Percentiles rank a stretch among this genome's conserved stretches.
Evolutionary conservation across 768 basidiomycete genomes (phyloP).

Genomic region (Phlegmacium glaucopus): DNA sequence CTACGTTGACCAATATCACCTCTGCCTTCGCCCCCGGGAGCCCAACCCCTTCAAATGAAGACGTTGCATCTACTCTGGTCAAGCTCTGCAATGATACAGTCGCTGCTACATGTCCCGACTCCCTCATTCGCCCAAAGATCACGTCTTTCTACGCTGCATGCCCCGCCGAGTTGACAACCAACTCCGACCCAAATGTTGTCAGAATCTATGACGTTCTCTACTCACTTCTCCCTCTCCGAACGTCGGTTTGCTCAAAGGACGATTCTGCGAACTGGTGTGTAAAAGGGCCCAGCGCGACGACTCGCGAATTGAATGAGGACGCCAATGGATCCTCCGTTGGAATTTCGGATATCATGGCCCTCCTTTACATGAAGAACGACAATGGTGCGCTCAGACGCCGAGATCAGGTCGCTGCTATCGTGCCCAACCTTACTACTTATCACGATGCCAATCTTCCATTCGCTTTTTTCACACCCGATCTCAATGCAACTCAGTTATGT

Average conservation of each 20-base stretch:
- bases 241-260: constrained; percentile 75
- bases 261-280: constrained; percentile 70
- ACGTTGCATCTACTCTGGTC: constrained; percentile 51
- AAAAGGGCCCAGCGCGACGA: constrained; percentile 37
- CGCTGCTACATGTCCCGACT: constrained; percentile 50
- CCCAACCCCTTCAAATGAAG: constrained; percentile 33
- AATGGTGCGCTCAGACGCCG: constrained; percentile 28
- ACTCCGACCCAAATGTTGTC: constrained; percentile 46
- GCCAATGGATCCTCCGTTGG: constrained; percentile 3
- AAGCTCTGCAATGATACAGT: constrained; percentile 51
- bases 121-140: constrained; percentile 57
- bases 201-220: constrained; percentile 81
- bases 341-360: constrained; percentile 17
- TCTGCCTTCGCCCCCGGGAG: constrained; percentile 49
- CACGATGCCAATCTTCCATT: constrained; percentile 65
- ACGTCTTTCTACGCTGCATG: constrained; percentile 71
- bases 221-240: constrained; percentile 56
- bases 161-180: constrained; percentile 60
- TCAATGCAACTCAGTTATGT: constrained; percentile 61
- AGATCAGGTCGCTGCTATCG: constrained; percentile 27
- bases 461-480: constrained; percentile 65
- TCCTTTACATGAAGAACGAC: constrained; percentile 15
- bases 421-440: constrained; percentile 59
- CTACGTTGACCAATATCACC: constrained; percentile 57
- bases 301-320: constrained; percentile 12